Evolutionary conservation across 2,329 filamentous ascomycete genomes (phyloP).

Genomic region (Fusarium clavum): DNA sequence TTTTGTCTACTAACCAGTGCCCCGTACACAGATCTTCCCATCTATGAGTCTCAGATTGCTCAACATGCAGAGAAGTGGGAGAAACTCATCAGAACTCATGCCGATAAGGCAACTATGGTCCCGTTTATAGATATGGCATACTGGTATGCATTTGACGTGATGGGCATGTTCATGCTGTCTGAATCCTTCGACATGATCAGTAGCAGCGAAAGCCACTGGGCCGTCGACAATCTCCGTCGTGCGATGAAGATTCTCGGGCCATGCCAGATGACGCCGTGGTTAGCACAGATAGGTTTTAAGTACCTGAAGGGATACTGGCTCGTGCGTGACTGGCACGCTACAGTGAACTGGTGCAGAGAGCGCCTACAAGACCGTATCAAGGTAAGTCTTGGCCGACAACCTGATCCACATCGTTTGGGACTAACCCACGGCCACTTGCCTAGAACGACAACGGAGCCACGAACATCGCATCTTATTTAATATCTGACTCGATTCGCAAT

Average conservation of each 20-base stretch:
- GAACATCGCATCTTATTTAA: not conserved
- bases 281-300: not conserved
- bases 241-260: not conserved
- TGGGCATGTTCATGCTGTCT: not conserved
- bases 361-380: not conserved
- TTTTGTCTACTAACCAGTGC: not conserved
- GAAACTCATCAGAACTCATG: accelerated
- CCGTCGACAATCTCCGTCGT: not conserved
- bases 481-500: not conserved
- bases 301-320: not conserved
- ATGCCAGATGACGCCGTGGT: not conserved
- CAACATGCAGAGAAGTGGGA: not conserved
- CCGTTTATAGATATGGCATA: not conserved
- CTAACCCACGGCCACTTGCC: not conserved
- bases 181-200: not conserved
- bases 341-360: not conserved
- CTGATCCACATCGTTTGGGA: too few species aligned
- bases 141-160: not conserved
- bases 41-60: not conserved
- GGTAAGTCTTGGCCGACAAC: accelerated
- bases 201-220: not conserved
- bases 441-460: not conserved
- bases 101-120: accelerated
- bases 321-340: not conserved
- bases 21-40: not conserved